Evolutionary conservation across 345 rosid species (phyloP).

Genomic region (Microcos paniculata): DNA sequence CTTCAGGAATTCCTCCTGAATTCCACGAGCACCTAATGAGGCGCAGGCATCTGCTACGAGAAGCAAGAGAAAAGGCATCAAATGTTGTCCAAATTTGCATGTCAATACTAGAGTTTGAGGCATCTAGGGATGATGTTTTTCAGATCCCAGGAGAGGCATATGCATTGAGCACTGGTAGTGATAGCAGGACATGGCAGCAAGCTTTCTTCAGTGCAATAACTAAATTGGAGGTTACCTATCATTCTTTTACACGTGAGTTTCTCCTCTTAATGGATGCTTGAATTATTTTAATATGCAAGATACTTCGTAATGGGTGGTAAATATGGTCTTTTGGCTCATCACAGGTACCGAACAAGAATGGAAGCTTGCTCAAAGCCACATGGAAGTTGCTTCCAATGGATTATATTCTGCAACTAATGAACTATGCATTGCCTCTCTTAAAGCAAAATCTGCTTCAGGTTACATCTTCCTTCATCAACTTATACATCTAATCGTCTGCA

Average conservation of each 20-base stretch:
- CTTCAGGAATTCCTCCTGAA: slow-evolving; percentile 78
- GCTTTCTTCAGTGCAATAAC: slow-evolving; percentile 60
- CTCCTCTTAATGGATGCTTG: slow-evolving; percentile 19
- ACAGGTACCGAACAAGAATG: slow-evolving; percentile 81
- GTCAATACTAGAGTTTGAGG: slow-evolving; percentile 83
- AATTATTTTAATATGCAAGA: slow-evolving; percentile 12
- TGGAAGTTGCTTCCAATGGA: slow-evolving; percentile 79
- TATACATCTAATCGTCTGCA: neutral
- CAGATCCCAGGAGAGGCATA: slow-evolving; percentile 52
- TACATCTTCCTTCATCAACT: slow-evolving; percentile 20
- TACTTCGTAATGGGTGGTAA: slow-evolving; percentile 13
- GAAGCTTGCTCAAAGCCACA: slow-evolving; percentile 73
- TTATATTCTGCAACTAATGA: slow-evolving; percentile 74
- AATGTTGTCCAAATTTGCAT: slow-evolving; percentile 64
- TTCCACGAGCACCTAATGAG: slow-evolving; percentile 78
- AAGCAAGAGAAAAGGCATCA: slow-evolving; percentile 82
- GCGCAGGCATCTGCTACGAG: slow-evolving; percentile 68
- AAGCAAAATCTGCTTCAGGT: slow-evolving; percentile 94
- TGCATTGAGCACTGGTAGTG: slow-evolving; percentile 43
- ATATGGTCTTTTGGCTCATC: slow-evolving; percentile 17
- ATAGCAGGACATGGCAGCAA: slow-evolving; percentile 79
- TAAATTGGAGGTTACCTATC: slow-evolving; percentile 68
- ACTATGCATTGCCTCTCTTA: slow-evolving; percentile 65
- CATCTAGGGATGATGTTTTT: slow-evolving; percentile 80
- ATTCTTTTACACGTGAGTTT: slow-evolving; percentile 77